phyloP scores from a whole-genome alignment of 495 filamentous ascomycete genomes.

The Aspergillus baeticus region DNA sequence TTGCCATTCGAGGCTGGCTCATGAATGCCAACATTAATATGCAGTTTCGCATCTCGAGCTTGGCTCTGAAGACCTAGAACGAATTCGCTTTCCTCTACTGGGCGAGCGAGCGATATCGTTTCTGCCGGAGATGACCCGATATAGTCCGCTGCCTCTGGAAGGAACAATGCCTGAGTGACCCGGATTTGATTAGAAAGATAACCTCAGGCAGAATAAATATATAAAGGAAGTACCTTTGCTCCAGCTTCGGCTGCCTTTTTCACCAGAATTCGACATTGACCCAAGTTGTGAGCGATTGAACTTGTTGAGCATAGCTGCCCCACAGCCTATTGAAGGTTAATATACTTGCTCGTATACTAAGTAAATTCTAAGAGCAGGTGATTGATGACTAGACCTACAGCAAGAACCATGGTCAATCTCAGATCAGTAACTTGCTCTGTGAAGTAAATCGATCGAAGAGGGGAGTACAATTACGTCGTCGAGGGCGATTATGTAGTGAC shows the following conservation, averaged over 20 bases:
- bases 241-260: slow-evolving; percentile 70
- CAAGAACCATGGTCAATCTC: slow-evolving; percentile 31
- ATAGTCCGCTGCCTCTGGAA: slow-evolving; percentile 92
- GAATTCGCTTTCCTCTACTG: slow-evolving; percentile 59
- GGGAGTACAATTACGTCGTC: neutral
- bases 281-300: slow-evolving; percentile 77
- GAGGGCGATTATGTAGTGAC: slow-evolving; percentile 18
- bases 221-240: slow-evolving; percentile 59
- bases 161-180: slow-evolving; percentile 68
- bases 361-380: neutral
- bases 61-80: slow-evolving; percentile 68
- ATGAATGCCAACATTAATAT: slow-evolving; percentile 89
- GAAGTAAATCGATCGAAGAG: neutral
- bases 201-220: neutral
- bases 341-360: neutral
- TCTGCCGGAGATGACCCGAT: slow-evolving; percentile 67
- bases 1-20: slow-evolving; percentile 60
- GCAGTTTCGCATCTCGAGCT: slow-evolving; percentile 57
- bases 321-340: slow-evolving; percentile 59
- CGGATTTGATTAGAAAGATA: slow-evolving; percentile 10
- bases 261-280: slow-evolving; percentile 69
- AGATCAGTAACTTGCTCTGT: neutral
- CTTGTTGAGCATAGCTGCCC: slow-evolving; percentile 90
- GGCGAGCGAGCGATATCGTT: slow-evolving; percentile 62
- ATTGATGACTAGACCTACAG: slow-evolving; percentile 26